Evolutionary conservation across 169 alveolate genomes (phyloP).

Genomic region (Plasmodium knowlesi): DNA sequence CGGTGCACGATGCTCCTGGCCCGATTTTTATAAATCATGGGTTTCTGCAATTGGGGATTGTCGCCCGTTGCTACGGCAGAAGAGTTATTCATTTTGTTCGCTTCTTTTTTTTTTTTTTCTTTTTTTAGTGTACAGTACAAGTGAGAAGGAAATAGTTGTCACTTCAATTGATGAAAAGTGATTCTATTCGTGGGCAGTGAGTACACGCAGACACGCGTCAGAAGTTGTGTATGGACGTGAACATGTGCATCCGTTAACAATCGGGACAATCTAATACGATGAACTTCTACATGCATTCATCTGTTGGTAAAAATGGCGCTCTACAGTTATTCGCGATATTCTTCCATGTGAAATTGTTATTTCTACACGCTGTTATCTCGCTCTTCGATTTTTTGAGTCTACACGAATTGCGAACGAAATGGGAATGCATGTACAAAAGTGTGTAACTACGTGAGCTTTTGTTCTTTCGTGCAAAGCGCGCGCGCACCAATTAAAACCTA

Average conservation of each 20-base stretch:
- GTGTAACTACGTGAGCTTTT: neutral
- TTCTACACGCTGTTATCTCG: neutral
- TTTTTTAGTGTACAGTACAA: neutral
- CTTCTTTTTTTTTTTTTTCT: neutral
- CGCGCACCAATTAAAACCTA: neutral
- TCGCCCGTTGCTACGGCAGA: slow-evolving; percentile 16
- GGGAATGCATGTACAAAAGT: neutral
- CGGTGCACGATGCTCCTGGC: slow-evolving; percentile 26
- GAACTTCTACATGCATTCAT: neutral
- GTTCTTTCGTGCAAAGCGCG: slow-evolving; percentile 2
- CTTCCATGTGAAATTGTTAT: neutral
- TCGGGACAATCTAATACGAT: neutral
- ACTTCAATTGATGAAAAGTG: neutral
- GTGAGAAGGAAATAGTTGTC: neutral
- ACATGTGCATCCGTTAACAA: neutral
- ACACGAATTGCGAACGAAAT: neutral
- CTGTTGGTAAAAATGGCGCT: neutral
- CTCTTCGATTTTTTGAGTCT: neutral
- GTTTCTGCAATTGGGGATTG: slow-evolving; percentile 19
- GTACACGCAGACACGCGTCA: neutral
- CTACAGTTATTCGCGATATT: neutral
- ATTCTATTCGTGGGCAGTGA: neutral
- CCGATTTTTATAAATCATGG: slow-evolving; percentile 39
- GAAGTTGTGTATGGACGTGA: neutral
- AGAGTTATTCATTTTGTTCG: slow-evolving; percentile 41